A percentile compares a stretch with the other conserved stretches of the same genome.
These are phyloP conservation scores for Hypoxylon perforatum DNA, from an alignment of 495 filamentous ascomycete species.

Conservation along the genomic window DNA sequence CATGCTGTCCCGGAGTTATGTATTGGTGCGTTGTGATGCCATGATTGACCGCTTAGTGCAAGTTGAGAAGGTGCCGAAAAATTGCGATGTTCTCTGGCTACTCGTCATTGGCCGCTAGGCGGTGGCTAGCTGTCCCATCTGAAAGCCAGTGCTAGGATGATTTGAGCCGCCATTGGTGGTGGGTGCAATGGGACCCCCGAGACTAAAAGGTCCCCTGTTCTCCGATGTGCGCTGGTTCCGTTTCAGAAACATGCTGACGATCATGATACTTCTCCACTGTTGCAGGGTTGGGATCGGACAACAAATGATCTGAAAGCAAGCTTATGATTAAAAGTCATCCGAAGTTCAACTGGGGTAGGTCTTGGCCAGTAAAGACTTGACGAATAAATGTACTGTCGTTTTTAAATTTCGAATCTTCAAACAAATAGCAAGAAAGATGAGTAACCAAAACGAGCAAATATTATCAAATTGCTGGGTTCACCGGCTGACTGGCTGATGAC, in stretches of 20 bases:
- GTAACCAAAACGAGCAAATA: background rate
- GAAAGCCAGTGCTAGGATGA: conserved; percentile 13
- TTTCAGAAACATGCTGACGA: conserved; percentile 34
- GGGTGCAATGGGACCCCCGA: conserved; percentile 9
- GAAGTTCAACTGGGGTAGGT: too few relatives aligned
- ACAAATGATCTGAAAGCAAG: conserved; percentile 14
- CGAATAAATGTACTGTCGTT: conserved; percentile 15
- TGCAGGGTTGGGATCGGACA: conserved; percentile 32
- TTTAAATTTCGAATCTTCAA: too few relatives aligned
- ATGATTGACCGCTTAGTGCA: background rate
- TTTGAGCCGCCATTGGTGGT: conserved; percentile 33
- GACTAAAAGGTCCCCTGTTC: conserved; percentile 18
- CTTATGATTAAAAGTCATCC: conserved; percentile 6
- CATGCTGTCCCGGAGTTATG: background rate
- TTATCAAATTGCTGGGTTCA: too few relatives aligned
- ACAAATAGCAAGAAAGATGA: conserved; percentile 6
- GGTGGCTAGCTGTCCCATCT: conserved; percentile 23
- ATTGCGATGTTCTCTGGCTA: conserved; percentile 7
- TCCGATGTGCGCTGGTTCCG: conserved; percentile 29
- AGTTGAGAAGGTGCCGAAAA: conserved; percentile 19
- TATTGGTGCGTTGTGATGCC: background rate
- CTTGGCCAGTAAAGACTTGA: conserved; percentile 11
- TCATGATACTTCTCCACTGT: conserved; percentile 29
- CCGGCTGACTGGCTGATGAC: conserved; percentile 32
- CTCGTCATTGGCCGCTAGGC: conserved; percentile 13